phyloP scores from a whole-genome alignment of 257 asterid genomes.

The Primulina huaijiensis region DNA sequence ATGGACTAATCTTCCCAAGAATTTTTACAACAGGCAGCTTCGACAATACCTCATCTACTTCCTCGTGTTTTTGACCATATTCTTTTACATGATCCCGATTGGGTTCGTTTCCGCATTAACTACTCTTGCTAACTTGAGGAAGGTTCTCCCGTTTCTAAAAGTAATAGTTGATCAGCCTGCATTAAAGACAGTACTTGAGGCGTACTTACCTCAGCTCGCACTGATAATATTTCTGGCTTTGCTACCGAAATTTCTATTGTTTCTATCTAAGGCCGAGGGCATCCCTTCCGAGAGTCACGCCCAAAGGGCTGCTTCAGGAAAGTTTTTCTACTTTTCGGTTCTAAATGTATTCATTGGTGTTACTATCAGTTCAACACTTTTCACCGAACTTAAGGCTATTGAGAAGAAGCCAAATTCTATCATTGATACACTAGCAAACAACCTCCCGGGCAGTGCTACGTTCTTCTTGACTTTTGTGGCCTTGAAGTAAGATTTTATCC shows the following conservation, averaged over 20 bases:
- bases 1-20: slow-evolving; percentile 66
- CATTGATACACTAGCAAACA: slow-evolving; percentile 46
- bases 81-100: slow-evolving; percentile 89
- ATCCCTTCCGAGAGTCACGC: slow-evolving; percentile 76
- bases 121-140: slow-evolving; percentile 68
- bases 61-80: slow-evolving; percentile 73
- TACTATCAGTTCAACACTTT: slow-evolving; percentile 69
- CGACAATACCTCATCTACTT: slow-evolving; percentile 54
- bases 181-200: slow-evolving; percentile 69
- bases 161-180: slow-evolving; percentile 39
- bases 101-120: slow-evolving; percentile 82
- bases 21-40: slow-evolving; percentile 49
- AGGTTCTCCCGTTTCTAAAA: slow-evolving; percentile 69
- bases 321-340: slow-evolving; percentile 77
- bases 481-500: slow-evolving; percentile 55
- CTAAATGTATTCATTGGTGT: slow-evolving; percentile 89
- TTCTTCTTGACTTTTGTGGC: slow-evolving; percentile 96
- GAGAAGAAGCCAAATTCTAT: slow-evolving; percentile 44
- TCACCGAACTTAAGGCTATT: slow-evolving; percentile 43
- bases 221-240: slow-evolving; percentile 80
- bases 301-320: slow-evolving; percentile 86
- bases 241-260: slow-evolving; percentile 66
- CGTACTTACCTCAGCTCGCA: slow-evolving; percentile 88
- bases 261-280: slow-evolving; percentile 85
- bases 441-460: slow-evolving; percentile 93